Evolutionary conservation across 345 rosid genomes (phyloP).

Genomic region (Rhodamnia rubescens): DNA sequence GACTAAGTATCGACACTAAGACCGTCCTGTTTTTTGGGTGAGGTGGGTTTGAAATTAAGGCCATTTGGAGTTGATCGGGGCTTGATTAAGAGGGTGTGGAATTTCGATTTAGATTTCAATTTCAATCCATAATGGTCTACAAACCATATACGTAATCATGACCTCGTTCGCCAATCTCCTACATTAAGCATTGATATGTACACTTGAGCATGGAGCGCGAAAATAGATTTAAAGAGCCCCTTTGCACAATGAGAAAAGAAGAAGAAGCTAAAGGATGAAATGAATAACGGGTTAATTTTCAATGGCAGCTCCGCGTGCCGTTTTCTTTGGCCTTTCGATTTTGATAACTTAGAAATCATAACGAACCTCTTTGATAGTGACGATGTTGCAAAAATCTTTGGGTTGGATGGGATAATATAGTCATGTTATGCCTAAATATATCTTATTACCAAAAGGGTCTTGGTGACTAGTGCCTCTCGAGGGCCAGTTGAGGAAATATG

Average conservation of each 20-base stretch:
- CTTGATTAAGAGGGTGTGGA: background rate
- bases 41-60: background rate
- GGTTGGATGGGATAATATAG: background rate
- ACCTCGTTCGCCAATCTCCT: no score
- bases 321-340: no score
- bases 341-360: background rate
- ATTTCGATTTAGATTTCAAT: background rate
- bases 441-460: background rate
- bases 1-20: background rate
- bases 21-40: background rate
- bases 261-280: no score
- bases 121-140: no score
- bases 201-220: fast-evolving
- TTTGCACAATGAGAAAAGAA: no score
- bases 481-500: background rate
- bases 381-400: background rate
- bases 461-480: background rate
- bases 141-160: no score
- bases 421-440: background rate
- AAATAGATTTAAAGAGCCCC: background rate
- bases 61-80: background rate
- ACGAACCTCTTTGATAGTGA: background rate
- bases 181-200: background rate
- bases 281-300: no score
- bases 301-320: no score